Evolutionary conservation across 495 filamentous ascomycete genomes (phyloP).

Genomic region (Cenococcum geophilum): DNA sequence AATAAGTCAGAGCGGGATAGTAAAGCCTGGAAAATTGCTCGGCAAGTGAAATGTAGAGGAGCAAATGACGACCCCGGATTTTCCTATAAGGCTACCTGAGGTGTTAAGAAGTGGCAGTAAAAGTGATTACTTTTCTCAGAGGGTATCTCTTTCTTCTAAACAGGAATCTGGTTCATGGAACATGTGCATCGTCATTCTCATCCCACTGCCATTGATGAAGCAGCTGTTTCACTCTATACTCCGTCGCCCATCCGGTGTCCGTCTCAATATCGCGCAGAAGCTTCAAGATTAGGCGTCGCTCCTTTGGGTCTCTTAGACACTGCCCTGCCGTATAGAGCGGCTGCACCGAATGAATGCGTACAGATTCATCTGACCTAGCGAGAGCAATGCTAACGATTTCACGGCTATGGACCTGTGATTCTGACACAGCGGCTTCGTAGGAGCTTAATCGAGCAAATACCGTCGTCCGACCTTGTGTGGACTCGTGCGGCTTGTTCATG

Average conservation of each 20-base stretch:
- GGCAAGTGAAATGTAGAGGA: too few species aligned
- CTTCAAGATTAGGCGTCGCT: conserved; percentile 47
- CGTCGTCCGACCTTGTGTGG: conserved; percentile 47
- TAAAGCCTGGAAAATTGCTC: too few species aligned
- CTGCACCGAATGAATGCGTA: conserved; percentile 55
- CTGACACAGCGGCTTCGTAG: conserved; percentile 49
- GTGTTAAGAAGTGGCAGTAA: too few species aligned
- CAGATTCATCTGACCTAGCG: conserved; percentile 47
- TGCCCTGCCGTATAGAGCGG: conserved; percentile 58
- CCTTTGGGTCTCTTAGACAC: conserved; percentile 48
- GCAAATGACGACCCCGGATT: too few species aligned
- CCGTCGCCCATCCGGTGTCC: conserved; percentile 59
- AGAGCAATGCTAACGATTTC: conserved; percentile 44
- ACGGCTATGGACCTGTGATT: conserved; percentile 52
- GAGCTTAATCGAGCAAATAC: conserved; percentile 48
- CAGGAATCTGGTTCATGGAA: too few species aligned
- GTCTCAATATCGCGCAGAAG: conserved; percentile 53
- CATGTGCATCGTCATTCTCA: conserved; percentile 13
- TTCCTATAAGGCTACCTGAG: too few species aligned
- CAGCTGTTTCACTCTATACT: conserved; percentile 54
- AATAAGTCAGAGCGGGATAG: too few species aligned
- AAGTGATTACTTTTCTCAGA: too few species aligned
- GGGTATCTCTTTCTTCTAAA: too few species aligned
- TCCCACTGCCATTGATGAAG: conserved; percentile 53
- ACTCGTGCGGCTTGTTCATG: conserved; percentile 56